Base-by-base conservation (phyloP, 345 rosid genomes). In the Populus simonii region DNA sequence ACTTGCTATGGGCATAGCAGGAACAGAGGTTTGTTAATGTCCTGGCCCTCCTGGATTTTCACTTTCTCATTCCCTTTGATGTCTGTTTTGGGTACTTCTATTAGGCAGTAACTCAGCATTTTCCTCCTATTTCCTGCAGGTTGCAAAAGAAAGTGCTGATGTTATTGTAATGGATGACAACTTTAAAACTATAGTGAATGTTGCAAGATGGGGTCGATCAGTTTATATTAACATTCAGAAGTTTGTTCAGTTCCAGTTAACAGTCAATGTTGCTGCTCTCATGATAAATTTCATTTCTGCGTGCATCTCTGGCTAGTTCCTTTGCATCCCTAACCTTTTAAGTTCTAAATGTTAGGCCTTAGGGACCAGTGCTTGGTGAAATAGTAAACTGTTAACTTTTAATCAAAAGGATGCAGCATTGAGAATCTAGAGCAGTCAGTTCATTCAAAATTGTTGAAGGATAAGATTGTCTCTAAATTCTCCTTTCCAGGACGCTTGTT, bases 121-220 rank as follows among this genome's bases (percentile, higher is more conserved):
- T 45, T 45, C 18, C 33, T 13, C 63, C 15, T 22, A 16, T 55
- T 53, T 12, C 70, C 51, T 72, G 36, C 81, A 91, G 96, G 97
- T 92, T 39, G 94, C 97, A 4, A 92, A 92, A 82, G 97, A 92
- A 81, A 90, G 80, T 84, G 91, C 97, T 2, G 94, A 92, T 84
- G 97, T 92, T 57, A 89, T 90, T 84, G 89, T 92, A 77, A 87
- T 92, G 94, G 97, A 92, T 72, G 97, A 92, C 49, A 92, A 89
- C 83, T 92, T 92, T 79, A 82, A 83, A 27, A 92, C 94, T 17
- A 90, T 92, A 80, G 92, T 88, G 57, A 92, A 86, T 65, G 93
- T 92, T 23, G 93, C 89, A 31, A 87, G 79, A 88, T 92, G 94
- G 97, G 97, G 97, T 33, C 90, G 97, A 76, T 85, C 94, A 38